Conservation (phyloP, 2,329 filamentous ascomycete genomes). For the Aureobasidium sp. region DNA sequence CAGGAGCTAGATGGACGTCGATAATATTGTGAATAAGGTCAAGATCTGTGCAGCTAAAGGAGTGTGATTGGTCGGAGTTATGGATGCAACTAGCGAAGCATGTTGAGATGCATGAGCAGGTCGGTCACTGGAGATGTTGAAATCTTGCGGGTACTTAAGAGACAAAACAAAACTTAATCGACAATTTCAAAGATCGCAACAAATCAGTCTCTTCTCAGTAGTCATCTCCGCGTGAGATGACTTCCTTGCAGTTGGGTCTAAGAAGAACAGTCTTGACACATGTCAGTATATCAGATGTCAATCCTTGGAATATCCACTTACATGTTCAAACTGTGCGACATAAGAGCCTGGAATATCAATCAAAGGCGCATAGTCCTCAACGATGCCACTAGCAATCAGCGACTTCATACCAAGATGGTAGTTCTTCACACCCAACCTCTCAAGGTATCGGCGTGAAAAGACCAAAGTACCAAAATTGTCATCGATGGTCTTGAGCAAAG, state of each 20-base stretch:
- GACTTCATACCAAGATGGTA: slow-evolving; percentile 90
- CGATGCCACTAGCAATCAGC: slow-evolving; percentile 72
- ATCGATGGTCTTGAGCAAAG: slow-evolving; percentile 79
- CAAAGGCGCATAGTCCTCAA: slow-evolving; percentile 84
- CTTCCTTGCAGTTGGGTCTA: slow-evolving; percentile 34
- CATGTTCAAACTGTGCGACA: slow-evolving; percentile 90
- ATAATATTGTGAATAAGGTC: neutral
- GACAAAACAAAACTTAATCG: neutral
- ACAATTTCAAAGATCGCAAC: neutral
- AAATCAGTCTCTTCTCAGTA: slow-evolving; percentile 43
- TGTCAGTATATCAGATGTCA: neutral
- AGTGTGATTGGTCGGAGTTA: neutral
- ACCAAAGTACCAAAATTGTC: slow-evolving; percentile 94
- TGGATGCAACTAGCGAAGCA: neutral
- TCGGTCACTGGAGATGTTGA: neutral
- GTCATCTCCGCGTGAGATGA: slow-evolving; percentile 35
- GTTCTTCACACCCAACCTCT: slow-evolving; percentile 89
- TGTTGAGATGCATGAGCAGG: slow-evolving; percentile 1
- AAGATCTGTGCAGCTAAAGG: neutral
- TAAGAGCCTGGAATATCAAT: slow-evolving; percentile 91
- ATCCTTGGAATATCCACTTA: slow-evolving; percentile 43
- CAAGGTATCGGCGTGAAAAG: slow-evolving; percentile 84
- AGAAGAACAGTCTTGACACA: slow-evolving; percentile 42
- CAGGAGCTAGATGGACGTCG: neutral
- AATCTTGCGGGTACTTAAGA: neutral